Evolutionary conservation across 805 yeast genomes (phyloP), one percentile per base, ranked within the genome.

Genomic region (Kodamaea jinghongensis): DNA sequence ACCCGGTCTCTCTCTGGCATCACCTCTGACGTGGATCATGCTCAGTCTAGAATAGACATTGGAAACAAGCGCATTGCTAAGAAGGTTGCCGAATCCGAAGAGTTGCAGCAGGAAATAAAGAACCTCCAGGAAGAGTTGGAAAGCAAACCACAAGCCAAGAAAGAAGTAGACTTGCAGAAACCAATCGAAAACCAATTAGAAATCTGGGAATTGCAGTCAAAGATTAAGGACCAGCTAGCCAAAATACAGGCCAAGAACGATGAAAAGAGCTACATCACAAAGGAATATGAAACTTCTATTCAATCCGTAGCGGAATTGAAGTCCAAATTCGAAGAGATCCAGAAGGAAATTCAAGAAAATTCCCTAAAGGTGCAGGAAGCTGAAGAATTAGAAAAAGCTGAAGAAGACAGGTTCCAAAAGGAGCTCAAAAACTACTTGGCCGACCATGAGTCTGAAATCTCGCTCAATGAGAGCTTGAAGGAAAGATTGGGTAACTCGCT

Each of bases 191-290:
- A 65, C 45, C 75, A 77, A 45, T 44, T 57, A 17, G 58, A 65
- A 41, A 68, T 71, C n/a, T 61, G 72, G 52, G 67, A 69, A 4
- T 52, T 81, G 26, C 70, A 73, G 42, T 70, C 70, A 5, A 67
- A 71, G 36, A 60, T 82, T 2, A 60, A 63, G 23, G 68, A 60
- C 20, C 58, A 71, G 32, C 59, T 71, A n/a, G 59, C 64, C 10
- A 71, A 70, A 45, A 51, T 73, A 2, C 71, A 70, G 17, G 67
- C 80, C 4, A 69, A 71, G 31, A 56, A 58, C 2, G 78, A 76
- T 26, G 96, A 88, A 50, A 73, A 70, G 33, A 75, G 67, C 36
- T 89, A 85, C 58, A 83, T 81, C 78, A 51, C 58, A 6, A 67
- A 65, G 22, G 91, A 86, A 54, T 71, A 78, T 22, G 60, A 59